Base-by-base conservation (phyloP, 139 green algal species). In the Asterochloris erici region DNA sequence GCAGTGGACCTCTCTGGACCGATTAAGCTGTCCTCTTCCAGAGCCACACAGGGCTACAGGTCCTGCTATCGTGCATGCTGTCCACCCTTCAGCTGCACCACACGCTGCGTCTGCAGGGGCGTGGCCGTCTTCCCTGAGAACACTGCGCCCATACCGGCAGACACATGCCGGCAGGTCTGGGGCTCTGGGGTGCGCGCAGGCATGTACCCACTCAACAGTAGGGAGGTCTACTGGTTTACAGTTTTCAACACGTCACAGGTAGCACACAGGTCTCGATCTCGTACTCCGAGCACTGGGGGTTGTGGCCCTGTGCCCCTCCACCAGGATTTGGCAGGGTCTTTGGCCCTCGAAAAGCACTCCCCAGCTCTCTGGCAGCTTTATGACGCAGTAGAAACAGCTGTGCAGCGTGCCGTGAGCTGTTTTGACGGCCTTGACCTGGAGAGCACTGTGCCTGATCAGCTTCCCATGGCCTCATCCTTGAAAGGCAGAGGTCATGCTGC, bases 181-280 rank as follows among this genome's bases (percentile, higher is more conserved):
- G 88, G 86, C 14, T 23, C 62, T 11, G 93, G 93, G 9, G 74
- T 89, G 17, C 82, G 93, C 12, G 90, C 91, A 6, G 93, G 93
- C 21, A 86, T 94, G 83, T 97, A 97, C 78, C 90, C 90, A 9
- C 62, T 97, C 27, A 88, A 74, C 27, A 85, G 87, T 47, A 75
- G 63, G 0, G 82, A 93, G 74, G 63, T 90, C 21, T 96, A 96
- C 88, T 96, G 93, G 93, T 96, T 92, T 71, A 79, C 63, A 73
- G 23, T 63, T 24, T 82, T 76, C 38, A 85, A 85, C 71, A 27
- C 63, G 60, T 62, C 76, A 60, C 23, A 80, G 76, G 76, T 80
- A 71, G 66, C 12, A 29, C 73, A 77, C 10, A 0, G 26, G 14
- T n/a, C n/a, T 16, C 38, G 21, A 28, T n/a, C 17, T 13, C 10